Evolutionary conservation across 306 rosid genomes (phyloP).

Genomic region (Elaeagnus macrophylla): DNA sequence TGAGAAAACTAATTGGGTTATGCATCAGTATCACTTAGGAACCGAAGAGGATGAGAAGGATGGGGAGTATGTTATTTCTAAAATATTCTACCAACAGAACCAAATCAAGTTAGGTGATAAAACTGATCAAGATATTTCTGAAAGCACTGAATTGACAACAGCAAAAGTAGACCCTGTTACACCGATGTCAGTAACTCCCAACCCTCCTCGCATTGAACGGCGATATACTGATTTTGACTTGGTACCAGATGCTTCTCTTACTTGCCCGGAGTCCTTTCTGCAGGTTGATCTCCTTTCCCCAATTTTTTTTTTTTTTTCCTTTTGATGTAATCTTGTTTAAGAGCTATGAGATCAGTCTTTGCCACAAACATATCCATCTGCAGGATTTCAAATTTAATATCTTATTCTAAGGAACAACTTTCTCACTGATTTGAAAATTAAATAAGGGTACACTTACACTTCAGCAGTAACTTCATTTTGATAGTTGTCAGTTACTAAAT

Average conservation of each 20-base stretch:
- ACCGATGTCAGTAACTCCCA: slow-evolving; percentile 63
- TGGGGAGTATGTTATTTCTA: slow-evolving; percentile 61
- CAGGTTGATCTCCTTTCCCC: slow-evolving; percentile 30
- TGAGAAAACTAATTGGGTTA: slow-evolving; percentile 82
- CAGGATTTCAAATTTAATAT: not conserved
- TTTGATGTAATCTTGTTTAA: not conserved
- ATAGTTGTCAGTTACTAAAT: too few species aligned
- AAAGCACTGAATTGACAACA: slow-evolving; percentile 22
- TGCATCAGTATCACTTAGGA: slow-evolving; percentile 88
- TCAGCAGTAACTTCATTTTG: too few species aligned
- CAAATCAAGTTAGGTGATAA: slow-evolving; percentile 43
- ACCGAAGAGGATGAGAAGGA: slow-evolving; percentile 65
- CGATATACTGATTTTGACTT: slow-evolving; percentile 23
- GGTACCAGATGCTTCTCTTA: slow-evolving; percentile 25
- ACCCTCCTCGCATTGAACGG: slow-evolving; percentile 44
- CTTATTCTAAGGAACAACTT: too few species aligned
- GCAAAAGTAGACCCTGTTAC: slow-evolving; percentile 61
- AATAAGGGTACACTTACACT: too few species aligned
- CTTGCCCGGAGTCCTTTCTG: slow-evolving; percentile 14
- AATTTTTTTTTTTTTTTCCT: not conserved
- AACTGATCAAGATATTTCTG: slow-evolving; percentile 44
- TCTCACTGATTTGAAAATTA: too few species aligned
- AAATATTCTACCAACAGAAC: slow-evolving; percentile 65
- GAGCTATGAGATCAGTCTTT: not conserved
- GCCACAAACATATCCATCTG: not conserved